Percentiles rank a stretch among this genome's conserved stretches.
phyloP scores from a whole-genome alignment of 192 early-diverging fungal genomes.

The Kappamyces sp. region DNA sequence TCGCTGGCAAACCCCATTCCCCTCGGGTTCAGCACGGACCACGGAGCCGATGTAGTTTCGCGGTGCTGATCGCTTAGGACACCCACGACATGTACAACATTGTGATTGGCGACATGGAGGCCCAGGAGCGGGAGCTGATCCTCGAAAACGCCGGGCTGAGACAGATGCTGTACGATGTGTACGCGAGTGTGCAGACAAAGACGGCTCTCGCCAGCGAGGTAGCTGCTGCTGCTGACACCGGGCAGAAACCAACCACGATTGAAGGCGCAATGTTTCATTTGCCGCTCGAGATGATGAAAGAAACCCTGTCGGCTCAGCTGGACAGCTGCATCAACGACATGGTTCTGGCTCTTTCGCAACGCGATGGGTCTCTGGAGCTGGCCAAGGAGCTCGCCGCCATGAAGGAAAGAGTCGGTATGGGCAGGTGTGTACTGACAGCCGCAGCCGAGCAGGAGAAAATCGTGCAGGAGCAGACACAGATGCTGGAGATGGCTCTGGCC shows the following conservation, averaged over 20 bases:
- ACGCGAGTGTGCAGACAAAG: not conserved
- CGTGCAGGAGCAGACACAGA: not conserved
- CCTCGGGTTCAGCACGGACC: not conserved
- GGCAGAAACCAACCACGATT: not conserved
- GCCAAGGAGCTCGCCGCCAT: not conserved
- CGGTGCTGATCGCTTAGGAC: not conserved
- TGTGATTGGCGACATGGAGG: conserved; percentile 10
- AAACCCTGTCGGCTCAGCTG: not conserved
- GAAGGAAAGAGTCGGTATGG: not conserved
- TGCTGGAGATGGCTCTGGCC: conserved; percentile 1
- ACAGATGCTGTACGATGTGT: conserved; percentile 11
- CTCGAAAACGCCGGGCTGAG: conserved; percentile 12
- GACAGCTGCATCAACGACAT: not conserved
- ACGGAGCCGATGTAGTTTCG: not conserved
- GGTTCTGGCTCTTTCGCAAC: not conserved
- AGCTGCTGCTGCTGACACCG: not conserved
- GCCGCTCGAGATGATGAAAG: not conserved
- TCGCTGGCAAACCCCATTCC: conserved; percentile 3
- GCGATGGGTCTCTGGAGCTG: not conserved
- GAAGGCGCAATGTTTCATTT: conserved; percentile 7
- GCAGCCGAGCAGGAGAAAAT: not conserved
- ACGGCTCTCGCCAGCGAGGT: not conserved
- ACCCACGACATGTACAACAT: conserved; percentile 6
- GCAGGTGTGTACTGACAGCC: not conserved
- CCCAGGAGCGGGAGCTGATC: conserved; percentile 4